Percentiles rank a stretch among this genome's conserved stretches.
Conservation (phyloP, 2,329 filamentous ascomycete species). For the Diaporthe humulicola region DNA sequence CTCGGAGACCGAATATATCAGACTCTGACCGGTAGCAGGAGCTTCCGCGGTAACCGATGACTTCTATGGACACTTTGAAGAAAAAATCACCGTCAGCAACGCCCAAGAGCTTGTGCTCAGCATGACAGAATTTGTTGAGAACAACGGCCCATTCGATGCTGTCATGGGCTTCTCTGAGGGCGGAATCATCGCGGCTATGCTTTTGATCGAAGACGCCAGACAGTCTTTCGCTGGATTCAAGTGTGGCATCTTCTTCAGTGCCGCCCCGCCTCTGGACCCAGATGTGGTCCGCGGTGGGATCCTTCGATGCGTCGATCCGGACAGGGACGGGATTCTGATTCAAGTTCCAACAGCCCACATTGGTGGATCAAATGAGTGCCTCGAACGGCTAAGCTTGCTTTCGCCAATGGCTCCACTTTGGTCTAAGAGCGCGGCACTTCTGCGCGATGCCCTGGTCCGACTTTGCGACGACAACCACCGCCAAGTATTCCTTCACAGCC, state of each 20-base stretch:
- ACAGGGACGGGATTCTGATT: constrained; percentile 44
- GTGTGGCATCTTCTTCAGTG: constrained; percentile 50
- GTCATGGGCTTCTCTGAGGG: constrained; percentile 51
- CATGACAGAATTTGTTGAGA: constrained; percentile 29
- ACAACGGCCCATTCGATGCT: constrained; percentile 47
- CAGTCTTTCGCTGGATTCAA: constrained; percentile 46
- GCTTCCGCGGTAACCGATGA: background rate
- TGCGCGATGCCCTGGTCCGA: constrained; percentile 41
- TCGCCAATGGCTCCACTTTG: constrained; percentile 23
- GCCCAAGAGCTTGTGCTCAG: background rate
- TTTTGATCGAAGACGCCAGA: constrained; percentile 47
- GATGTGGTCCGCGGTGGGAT: constrained; percentile 44
- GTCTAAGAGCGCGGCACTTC: constrained; percentile 35
- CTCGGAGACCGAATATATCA: background rate
- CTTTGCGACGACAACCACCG: constrained; percentile 42
- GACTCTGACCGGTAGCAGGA: background rate
- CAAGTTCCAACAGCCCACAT: constrained; percentile 48
- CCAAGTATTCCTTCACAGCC: constrained; percentile 45
- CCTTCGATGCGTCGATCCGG: constrained; percentile 45
- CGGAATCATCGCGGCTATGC: constrained; percentile 48
- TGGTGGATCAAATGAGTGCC: constrained; percentile 37
- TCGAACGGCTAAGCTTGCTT: constrained; percentile 37
- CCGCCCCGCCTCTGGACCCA: constrained; percentile 47
- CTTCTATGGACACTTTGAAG: background rate
- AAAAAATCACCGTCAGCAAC: background rate